Conservation (phyloP, 108 stramenopile genomes). For the Cyclotella atomus region DNA sequence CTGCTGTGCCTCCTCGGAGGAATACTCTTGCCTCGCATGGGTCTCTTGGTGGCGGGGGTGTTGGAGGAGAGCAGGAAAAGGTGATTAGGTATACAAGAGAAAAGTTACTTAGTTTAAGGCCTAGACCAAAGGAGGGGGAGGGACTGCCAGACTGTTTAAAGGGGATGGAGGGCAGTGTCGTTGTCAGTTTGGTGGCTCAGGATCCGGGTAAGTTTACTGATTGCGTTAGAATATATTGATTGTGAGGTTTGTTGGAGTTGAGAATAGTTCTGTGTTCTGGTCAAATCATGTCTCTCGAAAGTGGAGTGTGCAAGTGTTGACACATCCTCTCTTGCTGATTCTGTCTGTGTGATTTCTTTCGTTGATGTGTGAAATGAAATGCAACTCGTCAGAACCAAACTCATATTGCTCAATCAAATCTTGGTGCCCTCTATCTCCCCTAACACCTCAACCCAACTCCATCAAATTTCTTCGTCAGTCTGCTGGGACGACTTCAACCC, state of each 20-base stretch:
- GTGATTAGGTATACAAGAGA: conserved; percentile 80
- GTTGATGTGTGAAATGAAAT: no score
- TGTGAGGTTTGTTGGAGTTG: conserved; percentile 8
- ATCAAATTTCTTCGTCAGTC: conserved; percentile 28
- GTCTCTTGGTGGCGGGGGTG: not conserved
- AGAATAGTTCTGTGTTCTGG: not conserved
- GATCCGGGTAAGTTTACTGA: conserved; percentile 73
- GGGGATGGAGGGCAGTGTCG: conserved; percentile 57
- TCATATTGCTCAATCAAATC: not conserved
- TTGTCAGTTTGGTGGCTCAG: conserved; percentile 60
- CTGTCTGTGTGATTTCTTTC: no score
- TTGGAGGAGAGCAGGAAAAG: conserved; percentile 35
- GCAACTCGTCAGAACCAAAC: no score
- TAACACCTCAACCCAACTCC: not conserved
- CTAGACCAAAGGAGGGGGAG: conserved; percentile 33
- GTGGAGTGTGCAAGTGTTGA: no score
- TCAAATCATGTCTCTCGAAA: not conserved
- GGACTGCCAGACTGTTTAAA: conserved; percentile 51
- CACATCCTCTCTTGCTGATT: no score
- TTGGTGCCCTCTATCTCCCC: no score
- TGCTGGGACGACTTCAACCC: conserved; percentile 87
- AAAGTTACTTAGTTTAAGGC: conserved; percentile 73
- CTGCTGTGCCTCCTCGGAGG: not conserved
- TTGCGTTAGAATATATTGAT: not conserved
- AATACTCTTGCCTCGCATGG: not conserved